Conservation (phyloP, 108 stramenopile genomes). For the Skeletonema menzelii region DNA sequence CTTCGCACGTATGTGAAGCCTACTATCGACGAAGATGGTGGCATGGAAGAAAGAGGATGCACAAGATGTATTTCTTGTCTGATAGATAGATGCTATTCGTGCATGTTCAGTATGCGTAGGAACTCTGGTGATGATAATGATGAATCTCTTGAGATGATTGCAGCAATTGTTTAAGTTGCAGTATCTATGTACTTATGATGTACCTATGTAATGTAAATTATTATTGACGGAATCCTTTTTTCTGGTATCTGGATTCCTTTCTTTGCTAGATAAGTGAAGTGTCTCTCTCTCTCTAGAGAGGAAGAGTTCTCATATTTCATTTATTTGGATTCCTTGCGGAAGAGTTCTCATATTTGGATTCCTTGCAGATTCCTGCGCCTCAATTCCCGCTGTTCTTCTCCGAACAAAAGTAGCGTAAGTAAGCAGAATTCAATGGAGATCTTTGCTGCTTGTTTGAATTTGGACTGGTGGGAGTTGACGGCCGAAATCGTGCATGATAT, state of each 20-base stretch:
- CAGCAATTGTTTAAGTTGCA: not conserved
- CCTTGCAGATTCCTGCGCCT: too few species aligned
- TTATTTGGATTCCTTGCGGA: too few species aligned
- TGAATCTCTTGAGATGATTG: not conserved
- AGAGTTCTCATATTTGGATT: not conserved
- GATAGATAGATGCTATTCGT: constrained; percentile 15
- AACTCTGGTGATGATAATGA: not conserved
- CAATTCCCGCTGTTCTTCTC: not conserved
- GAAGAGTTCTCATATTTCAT: too few species aligned
- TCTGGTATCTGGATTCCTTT: not conserved
- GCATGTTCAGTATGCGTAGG: not conserved
- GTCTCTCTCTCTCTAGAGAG: too few species aligned
- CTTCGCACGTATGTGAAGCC: constrained; percentile 78
- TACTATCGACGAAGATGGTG: constrained; percentile 51
- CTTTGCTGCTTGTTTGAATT: not conserved
- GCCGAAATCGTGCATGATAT: not conserved
- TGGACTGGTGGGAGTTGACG: constrained; percentile 1
- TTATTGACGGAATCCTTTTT: not conserved
- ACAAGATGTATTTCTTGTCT: constrained; percentile 21
- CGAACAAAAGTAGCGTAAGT: not conserved
- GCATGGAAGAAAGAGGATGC: constrained; percentile 43
- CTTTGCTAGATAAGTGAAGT: not conserved
- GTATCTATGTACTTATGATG: too few species aligned
- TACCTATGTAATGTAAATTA: not conserved
- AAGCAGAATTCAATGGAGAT: not conserved